These are phyloP conservation scores for Russula vinacea DNA, from an alignment of 768 basidiomycete species.

Conservation along the genomic window DNA sequence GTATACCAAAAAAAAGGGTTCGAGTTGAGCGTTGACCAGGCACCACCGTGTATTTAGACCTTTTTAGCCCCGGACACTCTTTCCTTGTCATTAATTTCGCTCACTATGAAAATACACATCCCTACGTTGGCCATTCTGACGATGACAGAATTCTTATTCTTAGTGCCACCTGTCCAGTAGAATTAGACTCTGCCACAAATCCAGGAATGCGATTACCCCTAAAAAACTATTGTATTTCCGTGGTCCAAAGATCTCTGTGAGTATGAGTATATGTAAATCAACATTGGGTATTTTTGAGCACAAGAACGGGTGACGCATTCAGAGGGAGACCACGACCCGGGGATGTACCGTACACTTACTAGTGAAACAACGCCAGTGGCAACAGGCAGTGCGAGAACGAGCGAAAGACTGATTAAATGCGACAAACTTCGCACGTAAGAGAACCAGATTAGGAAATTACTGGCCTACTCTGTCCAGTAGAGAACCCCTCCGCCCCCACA, in stretches of 20 bases:
- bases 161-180: neutral
- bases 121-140: neutral
- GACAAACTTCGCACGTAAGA: neutral
- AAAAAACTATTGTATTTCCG: neutral
- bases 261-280: conserved; percentile 1
- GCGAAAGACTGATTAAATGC: neutral
- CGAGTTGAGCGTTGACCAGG: too few relatives aligned
- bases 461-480: neutral
- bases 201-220: conserved; percentile 29
- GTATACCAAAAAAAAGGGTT: too few relatives aligned
- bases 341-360: conserved; percentile 8
- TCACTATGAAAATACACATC: neutral
- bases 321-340: neutral
- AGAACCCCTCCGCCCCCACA: neutral
- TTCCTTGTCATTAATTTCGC: neutral
- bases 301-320: neutral
- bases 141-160: too few relatives aligned
- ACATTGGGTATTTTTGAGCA: conserved; percentile 8
- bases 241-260: neutral
- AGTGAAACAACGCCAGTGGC: conserved; percentile 2
- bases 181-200: neutral
- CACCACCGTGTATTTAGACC: neutral
- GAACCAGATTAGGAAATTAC: neutral
- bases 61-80: neutral
- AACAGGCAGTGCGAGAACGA: neutral